Evolutionary conservation across 2,329 filamentous ascomycete species (phyloP), one percentile per base, ranked within the genome.

Genomic region (Albifimbria verrucaria): DNA sequence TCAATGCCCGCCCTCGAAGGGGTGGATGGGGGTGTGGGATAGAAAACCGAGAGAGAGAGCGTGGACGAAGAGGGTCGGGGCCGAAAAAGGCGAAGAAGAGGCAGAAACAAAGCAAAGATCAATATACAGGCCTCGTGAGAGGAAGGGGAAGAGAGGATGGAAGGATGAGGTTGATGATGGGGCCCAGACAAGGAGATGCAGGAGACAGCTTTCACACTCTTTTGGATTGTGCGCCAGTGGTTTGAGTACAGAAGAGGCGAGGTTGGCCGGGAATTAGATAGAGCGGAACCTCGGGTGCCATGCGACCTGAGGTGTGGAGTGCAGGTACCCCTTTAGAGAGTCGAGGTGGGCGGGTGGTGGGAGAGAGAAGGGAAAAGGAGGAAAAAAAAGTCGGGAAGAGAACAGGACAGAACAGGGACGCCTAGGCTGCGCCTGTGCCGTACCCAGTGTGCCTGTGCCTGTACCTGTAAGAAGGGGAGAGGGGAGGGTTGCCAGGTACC

Each of bases 61-160:
- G 55, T 46, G 48, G 49, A 32, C 50, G 50, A 52, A 49, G 54
- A 52, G 57, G 55, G 47, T 17, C 12, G 32, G 18, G 32, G 32
- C 15, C 7, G 36, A 52, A 51, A 41, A 45, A 51, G 36, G 17
- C 43, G 45, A 25, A 39, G 41, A 49, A 44, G 51, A 59, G 55
- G 53, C 60, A 62, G 62, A 66, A 65, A 65, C 61, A 60, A 65
- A 67, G 59, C 58, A 62, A 57, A 55, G 58, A 64, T 70, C 64
- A 69, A 69, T 68, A 68, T 67, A 71, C 65, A 70, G 62, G 68
- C 66, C 65, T 65, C 68, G 69, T 68, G 58, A 60, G 59, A 53
- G 59, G 61, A 54, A 57, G 57, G 23, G 48, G 48, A 55, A 42
- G 20, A 22, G 43, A 25, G 47, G 26, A 42, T 39, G 54, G 42